phyloP scores from a whole-genome alignment of 345 rosid genomes.

The Turritis glabra region DNA sequence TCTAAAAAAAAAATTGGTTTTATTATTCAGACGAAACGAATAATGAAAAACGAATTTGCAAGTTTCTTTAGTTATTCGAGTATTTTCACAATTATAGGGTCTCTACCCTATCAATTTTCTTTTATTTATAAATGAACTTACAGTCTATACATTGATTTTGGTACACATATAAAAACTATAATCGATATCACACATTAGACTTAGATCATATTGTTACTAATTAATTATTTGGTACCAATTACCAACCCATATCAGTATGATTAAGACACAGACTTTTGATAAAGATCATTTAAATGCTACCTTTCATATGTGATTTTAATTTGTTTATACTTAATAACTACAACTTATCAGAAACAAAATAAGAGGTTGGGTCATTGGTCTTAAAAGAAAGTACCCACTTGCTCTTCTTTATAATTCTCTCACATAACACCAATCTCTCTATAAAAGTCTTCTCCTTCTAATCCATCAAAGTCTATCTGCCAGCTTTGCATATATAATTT shows the following conservation, averaged over 20 bases:
- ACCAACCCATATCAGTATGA: too few species aligned
- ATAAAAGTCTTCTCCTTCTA: constrained; percentile 35
- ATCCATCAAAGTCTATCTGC: constrained; percentile 38
- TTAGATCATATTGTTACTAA: background rate
- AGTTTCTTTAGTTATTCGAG: background rate
- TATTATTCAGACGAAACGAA: background rate
- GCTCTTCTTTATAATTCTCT: constrained; percentile 23
- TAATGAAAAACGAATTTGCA: background rate
- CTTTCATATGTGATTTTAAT: background rate
- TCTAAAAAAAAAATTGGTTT: background rate
- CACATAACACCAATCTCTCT: constrained; percentile 36
- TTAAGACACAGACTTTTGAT: constrained; percentile 19
- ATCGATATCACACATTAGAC: background rate
- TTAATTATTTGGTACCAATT: background rate
- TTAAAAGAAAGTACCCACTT: constrained; percentile 31
- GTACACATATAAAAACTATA: background rate
- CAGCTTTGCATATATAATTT: constrained; percentile 18
- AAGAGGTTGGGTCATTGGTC: constrained; percentile 32
- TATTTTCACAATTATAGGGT: background rate
- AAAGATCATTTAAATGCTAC: constrained; percentile 1
- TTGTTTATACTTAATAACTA: constrained; percentile 10
- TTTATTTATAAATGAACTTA: too few species aligned
- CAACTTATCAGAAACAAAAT: background rate
- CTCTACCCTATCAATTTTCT: too few species aligned
- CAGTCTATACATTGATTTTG: background rate